Evolutionary conservation across 768 basidiomycete genomes (phyloP).

Genomic region (Tulasnella sp.): DNA sequence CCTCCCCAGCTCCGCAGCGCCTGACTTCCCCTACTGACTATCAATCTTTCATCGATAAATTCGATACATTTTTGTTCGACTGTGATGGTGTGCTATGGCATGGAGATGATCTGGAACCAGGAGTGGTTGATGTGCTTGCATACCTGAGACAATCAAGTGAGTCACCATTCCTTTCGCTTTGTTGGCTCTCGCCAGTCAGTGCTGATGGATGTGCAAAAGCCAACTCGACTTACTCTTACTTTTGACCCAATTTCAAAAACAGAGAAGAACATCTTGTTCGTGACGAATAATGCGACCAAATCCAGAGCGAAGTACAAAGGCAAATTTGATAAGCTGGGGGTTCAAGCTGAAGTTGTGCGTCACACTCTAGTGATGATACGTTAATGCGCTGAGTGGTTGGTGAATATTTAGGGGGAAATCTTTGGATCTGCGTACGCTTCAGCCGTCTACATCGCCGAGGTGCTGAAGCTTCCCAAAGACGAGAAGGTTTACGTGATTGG

Average conservation of each 20-base stretch:
- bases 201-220: not conserved
- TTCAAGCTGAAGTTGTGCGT: constrained; percentile 75
- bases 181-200: not conserved
- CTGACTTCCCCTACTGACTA: constrained; percentile 24
- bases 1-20: no score
- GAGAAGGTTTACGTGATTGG: constrained; percentile 97
- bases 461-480: constrained; percentile 77
- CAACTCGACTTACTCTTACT: no score
- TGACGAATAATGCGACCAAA: constrained; percentile 96
- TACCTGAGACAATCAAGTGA: constrained; percentile 61
- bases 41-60: constrained; percentile 39
- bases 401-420: constrained; percentile 68
- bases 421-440: constrained; percentile 89
- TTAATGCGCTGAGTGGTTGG: not conserved
- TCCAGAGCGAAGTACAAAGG: constrained; percentile 77
- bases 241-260: not conserved
- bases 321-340: constrained; percentile 84
- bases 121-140: constrained; percentile 62
- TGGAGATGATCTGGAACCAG: constrained; percentile 68
- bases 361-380: not conserved
- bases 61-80: constrained; percentile 93
- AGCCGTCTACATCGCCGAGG: constrained; percentile 76
- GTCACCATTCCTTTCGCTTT: constrained; percentile 25
- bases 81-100: constrained; percentile 95
- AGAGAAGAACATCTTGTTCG: constrained; percentile 84